Base-by-base conservation (phyloP, 768 basidiomycete species). In the Pleurotus djamor region DNA sequence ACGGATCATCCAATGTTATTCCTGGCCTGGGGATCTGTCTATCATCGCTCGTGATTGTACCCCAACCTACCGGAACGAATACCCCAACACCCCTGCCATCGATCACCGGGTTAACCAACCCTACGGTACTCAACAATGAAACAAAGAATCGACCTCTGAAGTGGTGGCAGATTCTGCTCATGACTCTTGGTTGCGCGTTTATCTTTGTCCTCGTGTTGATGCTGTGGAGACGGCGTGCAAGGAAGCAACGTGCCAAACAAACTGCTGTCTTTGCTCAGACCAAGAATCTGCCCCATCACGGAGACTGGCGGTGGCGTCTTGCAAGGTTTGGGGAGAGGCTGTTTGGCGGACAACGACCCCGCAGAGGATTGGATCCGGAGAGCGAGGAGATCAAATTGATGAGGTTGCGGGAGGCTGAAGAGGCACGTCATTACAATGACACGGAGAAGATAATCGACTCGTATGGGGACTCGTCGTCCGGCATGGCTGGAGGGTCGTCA, bases 151-250 rank as follows among this genome's bases (percentile, higher is more conserved):
- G 10, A n/a, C 64, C 76, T 21, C 74, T 92, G 7, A 73, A 76
- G 60, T 93, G 92, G 91, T 93, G 91, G 91, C 79, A 94, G 74
- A 92, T 93, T 64, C 75, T 93, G 58, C 81, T 93, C 58, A 93
- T 93, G 89, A 77, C 86, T 0, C 82, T 92, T 38, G 90, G 92
- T 8, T 89, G 88, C 67, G 86, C 87, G 13, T 89, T 93, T 72
- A 86, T 93, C 71, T 86, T 91, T 68, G 59, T 92, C 44, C 69
- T 83, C 48, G 70, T 91, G 61, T 67, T 93, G 60, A 79, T 84
- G 76, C 80, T 79, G 63, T 92, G 87, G 84, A 84, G 92, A 21
- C 80, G 88, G 14, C 84, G 82, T 52, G 85, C 85, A 43, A 84
- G 84, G 68, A 87, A 86, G 68, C 80, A 82, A 66, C 84, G 91